A percentile compares a stretch with the other conserved stretches of the same genome.
Conservation (phyloP, 768 basidiomycete species). For the Xerocomellus chrysenteron region DNA sequence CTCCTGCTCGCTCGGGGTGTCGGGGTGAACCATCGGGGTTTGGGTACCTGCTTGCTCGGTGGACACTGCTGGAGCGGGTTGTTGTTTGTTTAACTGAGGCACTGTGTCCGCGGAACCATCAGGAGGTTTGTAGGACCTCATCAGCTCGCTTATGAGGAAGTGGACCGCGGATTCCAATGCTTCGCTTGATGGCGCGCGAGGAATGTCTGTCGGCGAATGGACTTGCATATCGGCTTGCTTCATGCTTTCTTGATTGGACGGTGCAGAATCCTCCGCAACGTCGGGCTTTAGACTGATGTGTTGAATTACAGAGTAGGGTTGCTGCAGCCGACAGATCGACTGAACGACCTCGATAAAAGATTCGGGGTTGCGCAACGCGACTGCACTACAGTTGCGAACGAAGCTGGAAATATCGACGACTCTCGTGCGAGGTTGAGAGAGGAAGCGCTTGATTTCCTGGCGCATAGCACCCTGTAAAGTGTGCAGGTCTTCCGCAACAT, state of each 20-base stretch:
- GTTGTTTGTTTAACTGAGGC: constrained; percentile 16
- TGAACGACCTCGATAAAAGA: constrained; percentile 74
- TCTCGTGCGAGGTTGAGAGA: constrained; percentile 68
- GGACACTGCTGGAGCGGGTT: constrained; percentile 1
- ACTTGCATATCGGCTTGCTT: constrained; percentile 57
- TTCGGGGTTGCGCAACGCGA: constrained; percentile 78
- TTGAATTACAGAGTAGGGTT: constrained; percentile 56
- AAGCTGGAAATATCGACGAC: constrained; percentile 69
- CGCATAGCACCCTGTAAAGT: constrained; percentile 73
- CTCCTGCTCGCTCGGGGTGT: constrained; percentile 21
- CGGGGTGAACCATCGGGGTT: constrained; percentile 11
- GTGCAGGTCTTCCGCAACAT: constrained; percentile 76
- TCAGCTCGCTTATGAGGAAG: constrained; percentile 70
- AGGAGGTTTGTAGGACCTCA: constrained; percentile 54
- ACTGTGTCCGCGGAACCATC: constrained; percentile 29
- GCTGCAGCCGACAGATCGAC: constrained; percentile 67
- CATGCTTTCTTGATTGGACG: constrained; percentile 9
- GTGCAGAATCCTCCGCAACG: constrained; percentile 10
- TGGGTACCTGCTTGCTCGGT: constrained; percentile 20
- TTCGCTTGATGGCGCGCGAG: constrained; percentile 36
- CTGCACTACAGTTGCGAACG: constrained; percentile 71
- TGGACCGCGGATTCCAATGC: constrained; percentile 62
- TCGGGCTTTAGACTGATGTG: constrained; percentile 59
- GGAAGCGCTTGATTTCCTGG: constrained; percentile 79
- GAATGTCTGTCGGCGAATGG: constrained; percentile 37